Conservation (phyloP, 2,329 filamentous ascomycete genomes). For the Fusarium sp. region DNA sequence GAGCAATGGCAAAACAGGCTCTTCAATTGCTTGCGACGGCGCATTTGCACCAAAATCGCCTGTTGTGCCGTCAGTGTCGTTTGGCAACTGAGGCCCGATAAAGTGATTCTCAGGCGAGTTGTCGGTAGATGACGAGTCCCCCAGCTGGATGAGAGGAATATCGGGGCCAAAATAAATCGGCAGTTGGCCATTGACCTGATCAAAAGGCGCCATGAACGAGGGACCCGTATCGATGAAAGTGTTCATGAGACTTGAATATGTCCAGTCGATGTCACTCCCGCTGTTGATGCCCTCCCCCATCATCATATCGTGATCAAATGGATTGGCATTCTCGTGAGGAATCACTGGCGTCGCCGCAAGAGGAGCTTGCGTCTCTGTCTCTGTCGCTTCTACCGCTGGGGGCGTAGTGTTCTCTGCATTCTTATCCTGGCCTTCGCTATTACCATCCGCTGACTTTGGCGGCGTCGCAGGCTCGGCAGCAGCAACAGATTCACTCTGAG, state of each 20-base stretch:
- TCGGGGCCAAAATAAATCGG: neutral
- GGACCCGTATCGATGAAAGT: neutral
- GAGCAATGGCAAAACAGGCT: neutral
- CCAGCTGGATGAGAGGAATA: neutral
- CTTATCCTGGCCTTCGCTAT: neutral
- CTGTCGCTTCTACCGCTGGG: neutral
- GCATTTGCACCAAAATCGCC: fast-evolving
- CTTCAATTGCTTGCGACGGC: neutral
- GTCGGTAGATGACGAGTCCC: neutral
- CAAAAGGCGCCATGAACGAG: neutral
- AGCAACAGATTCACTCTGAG: neutral
- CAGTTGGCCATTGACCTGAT: neutral
- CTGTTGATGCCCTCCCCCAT: neutral
- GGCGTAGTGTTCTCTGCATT: fast-evolving
- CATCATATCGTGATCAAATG: neutral
- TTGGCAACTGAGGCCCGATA: neutral
- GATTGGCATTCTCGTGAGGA: neutral
- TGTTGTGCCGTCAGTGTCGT: neutral
- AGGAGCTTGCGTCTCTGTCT: neutral
- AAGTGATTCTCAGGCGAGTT: neutral
- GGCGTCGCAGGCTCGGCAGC: neutral
- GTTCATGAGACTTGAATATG: neutral
- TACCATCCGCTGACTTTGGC: neutral
- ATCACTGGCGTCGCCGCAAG: neutral
- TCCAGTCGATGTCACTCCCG: neutral